phyloP scores from a whole-genome alignment of 768 basidiomycete genomes.

The Boletellus emodensis region DNA sequence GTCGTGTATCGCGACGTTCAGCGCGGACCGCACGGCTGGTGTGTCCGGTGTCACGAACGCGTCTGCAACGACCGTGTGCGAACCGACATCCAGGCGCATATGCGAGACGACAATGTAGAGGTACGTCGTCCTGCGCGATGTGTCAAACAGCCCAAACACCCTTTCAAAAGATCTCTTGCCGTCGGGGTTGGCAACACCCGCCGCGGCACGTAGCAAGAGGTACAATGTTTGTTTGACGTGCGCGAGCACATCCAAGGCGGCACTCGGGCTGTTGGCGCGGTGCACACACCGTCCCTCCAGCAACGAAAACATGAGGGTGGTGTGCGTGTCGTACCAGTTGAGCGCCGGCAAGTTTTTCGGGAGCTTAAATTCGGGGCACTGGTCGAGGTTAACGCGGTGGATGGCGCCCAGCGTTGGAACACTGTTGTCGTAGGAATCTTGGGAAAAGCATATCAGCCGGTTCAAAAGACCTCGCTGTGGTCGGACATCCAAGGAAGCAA shows the following conservation, averaged over 20 bases:
- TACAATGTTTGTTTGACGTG: conserved; percentile 32
- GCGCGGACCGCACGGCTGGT: neutral
- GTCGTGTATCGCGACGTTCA: neutral
- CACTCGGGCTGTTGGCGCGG: conserved; percentile 6
- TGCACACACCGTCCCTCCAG: conserved; percentile 1
- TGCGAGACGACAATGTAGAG: conserved; percentile 45
- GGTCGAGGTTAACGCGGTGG: conserved; percentile 37
- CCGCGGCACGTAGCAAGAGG: conserved; percentile 19
- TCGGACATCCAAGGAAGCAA: conserved; percentile 13
- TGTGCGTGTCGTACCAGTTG: conserved; percentile 30
- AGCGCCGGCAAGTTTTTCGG: conserved; percentile 2
- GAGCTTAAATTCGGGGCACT: conserved; percentile 31
- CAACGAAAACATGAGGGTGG: conserved; percentile 24
- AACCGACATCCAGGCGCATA: conserved; percentile 42
- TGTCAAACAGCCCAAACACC: conserved; percentile 12
- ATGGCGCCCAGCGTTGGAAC: conserved; percentile 32
- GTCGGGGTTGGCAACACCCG: conserved; percentile 2
- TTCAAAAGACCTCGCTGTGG: conserved; percentile 18
- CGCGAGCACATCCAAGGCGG: conserved; percentile 17
- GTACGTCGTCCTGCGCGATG: conserved; percentile 15
- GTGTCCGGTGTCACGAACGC: conserved; percentile 40
- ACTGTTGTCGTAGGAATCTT: neutral
- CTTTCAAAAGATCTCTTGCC: conserved; percentile 1
- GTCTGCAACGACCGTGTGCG: conserved; percentile 45
- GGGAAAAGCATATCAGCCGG: conserved; percentile 26